Base-by-base conservation (phyloP, 2,329 filamentous ascomycete genomes). In the Hymenoscyphus salicellus region DNA sequence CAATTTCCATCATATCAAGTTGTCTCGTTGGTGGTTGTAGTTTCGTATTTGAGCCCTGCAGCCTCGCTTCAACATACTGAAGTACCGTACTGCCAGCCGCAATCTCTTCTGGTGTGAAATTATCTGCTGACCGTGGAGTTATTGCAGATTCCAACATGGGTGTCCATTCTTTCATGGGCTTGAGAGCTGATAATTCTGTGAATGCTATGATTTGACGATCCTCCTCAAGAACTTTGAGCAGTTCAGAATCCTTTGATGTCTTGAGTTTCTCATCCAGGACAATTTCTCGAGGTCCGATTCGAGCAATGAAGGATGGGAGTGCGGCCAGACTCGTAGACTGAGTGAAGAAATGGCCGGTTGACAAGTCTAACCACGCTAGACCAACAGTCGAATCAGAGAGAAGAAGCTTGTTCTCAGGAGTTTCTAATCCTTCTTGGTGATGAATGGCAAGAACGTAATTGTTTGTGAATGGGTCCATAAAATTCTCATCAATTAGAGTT, bases 401-500 rank as follows among this genome's bases (percentile, higher is more conserved):
- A 61, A 83, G 68, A 16, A 73, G 64, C 49, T 72, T 65, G 30
- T 32, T 57, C 14, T 62, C 30, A 10, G n/a, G n/a, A 32, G 20
- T 10, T 28, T 16, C 43, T n/a, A 36, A 38, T 38, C n/a, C 17
- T 23, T 60, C 43, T 65, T 82, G 77, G 32, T 90, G 76, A 73
- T 96, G 86, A 58, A 98, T 84, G 43, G 91, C 89, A 75, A 98
- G 85, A 38, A 98, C 83, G 76, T 94, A 99, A 75, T 97, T 98
- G 78, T 95, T 97, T 72, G 91, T 88, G 75, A 91, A 94, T 1
- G 93, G 92, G 75, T 98, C 92, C 82, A 99, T 93, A 77, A 98
- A 99, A 72, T 93, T 93, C 78, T 99, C 95, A 77, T 99, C 95
- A 70, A 99, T 97, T 62, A 99, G 81, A 1, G 95, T 99, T 23